These are phyloP conservation scores for Cryptosporidium ubiquitum DNA, from an alignment of 169 alveolate genomes.

Conservation along the genomic window DNA sequence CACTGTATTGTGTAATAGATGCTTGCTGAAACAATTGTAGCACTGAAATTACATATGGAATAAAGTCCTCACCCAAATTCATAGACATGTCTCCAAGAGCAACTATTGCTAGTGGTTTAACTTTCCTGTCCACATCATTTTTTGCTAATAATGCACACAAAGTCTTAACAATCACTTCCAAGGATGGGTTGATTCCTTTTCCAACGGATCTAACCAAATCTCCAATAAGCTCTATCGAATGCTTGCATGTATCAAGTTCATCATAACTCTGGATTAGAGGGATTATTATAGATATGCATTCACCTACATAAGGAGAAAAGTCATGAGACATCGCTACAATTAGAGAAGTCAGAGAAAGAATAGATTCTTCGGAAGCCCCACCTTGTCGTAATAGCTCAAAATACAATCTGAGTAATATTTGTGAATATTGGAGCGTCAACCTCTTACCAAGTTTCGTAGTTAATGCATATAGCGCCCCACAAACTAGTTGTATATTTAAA, in stretches of 20 bases:
- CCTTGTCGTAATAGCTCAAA: slow-evolving; percentile 67
- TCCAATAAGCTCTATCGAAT: slow-evolving; percentile 45
- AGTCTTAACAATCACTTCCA: slow-evolving; percentile 46
- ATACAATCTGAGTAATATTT: slow-evolving; percentile 36
- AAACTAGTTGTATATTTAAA: slow-evolving; percentile 32
- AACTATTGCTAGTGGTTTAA: slow-evolving; percentile 87
- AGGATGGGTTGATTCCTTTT: slow-evolving; percentile 22
- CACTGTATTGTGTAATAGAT: slow-evolving; percentile 85
- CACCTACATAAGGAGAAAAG: slow-evolving; percentile 51
- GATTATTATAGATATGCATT: slow-evolving; percentile 39
- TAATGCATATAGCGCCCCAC: slow-evolving; percentile 71
- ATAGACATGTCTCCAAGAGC: slow-evolving; percentile 91
- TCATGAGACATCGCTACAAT: slow-evolving; percentile 63
- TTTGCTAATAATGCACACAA: slow-evolving; percentile 61
- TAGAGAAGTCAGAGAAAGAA: slow-evolving; percentile 40
- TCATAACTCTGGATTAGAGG: slow-evolving; percentile 57
- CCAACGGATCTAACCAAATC: slow-evolving; percentile 72
- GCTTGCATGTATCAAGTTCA: slow-evolving; percentile 65
- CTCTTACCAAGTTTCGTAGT: slow-evolving; percentile 67
- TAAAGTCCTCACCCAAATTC: slow-evolving; percentile 85
- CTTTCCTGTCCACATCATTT: slow-evolving; percentile 83
- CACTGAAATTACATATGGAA: slow-evolving; percentile 82
- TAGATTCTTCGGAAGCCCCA: slow-evolving; percentile 50
- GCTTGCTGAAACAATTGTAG: slow-evolving; percentile 88
- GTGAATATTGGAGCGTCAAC: slow-evolving; percentile 47